Conservation (phyloP, 2,329 filamentous ascomycete species). For the Cercospora sp. region DNA sequence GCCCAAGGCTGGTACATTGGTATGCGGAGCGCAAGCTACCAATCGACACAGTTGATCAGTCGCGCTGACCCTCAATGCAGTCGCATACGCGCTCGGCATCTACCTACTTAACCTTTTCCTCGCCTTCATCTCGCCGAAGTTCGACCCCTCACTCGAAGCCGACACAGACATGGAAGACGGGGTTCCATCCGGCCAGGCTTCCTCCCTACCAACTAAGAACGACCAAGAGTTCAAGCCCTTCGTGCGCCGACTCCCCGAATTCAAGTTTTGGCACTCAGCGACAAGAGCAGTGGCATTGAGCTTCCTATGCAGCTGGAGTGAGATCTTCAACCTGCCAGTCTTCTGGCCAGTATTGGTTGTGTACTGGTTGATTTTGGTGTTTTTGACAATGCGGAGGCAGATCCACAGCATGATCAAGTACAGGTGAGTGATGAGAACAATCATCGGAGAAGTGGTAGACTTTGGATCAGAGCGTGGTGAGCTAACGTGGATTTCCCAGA, state of each 20-base stretch:
- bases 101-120: constrained; percentile 99
- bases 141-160: constrained; percentile 92
- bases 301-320: constrained; percentile 88
- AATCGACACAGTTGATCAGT: not conserved
- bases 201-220: constrained; percentile 84
- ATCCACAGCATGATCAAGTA: constrained; percentile 99
- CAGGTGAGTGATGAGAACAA: constrained; percentile 67
- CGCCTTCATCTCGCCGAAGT: constrained; percentile 96
- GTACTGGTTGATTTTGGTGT: constrained; percentile 97
- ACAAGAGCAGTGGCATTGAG: constrained; percentile 81
- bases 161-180: constrained; percentile 98
- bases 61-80: constrained; percentile 48
- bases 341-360: constrained; percentile 99
- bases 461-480: not conserved
- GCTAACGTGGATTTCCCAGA: constrained; percentile 31
- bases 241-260: constrained; percentile 92
- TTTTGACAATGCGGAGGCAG: constrained; percentile 96
- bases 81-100: constrained; percentile 96
- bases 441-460: too few relatives aligned
- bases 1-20: constrained; percentile 99
- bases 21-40: constrained; percentile 46
- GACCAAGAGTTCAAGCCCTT: constrained; percentile 98
- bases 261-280: constrained; percentile 99
- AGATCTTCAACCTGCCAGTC: constrained; percentile 92
- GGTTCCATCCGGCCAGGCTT: constrained; percentile 55